Base-by-base conservation (phyloP, 495 filamentous ascomycete genomes). In the Aspergillus affinis region DNA sequence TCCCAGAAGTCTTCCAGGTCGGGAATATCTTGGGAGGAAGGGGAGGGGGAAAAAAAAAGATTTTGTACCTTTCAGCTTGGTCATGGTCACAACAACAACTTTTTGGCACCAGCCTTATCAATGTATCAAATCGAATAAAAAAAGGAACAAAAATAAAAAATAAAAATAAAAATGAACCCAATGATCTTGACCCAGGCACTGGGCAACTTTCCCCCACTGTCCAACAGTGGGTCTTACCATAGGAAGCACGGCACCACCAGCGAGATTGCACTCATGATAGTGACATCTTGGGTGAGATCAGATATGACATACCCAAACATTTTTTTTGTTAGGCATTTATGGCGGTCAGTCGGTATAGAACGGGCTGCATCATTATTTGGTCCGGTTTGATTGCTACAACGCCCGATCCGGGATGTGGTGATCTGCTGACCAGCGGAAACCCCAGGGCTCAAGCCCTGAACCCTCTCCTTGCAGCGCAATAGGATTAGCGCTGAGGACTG, bases 371-470 rank as follows among this genome's bases (percentile, higher is more conserved):
- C 61, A 50, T 60, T 18, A 54, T 60, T 18, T n/a, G 26, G 32
- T 50, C 27, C 47, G 51, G 59, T 52, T 49, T 59, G 62, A 41
- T 51, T 48, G 59, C 51, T 59, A 32, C 51, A 8, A 32, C 48
- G 48, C 60, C 18, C 60, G 52, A 47, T 44, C 57, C 50, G 54
- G 56, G 58, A 61, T 56, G 29, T 57, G 56, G 32, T 55, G 60
- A 48, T 65, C 69, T 58, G 64, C 64, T 71, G 69, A 69, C 66
- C 53, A 36, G 48, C 17, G 18, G 21, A 58, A 66, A 59, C 63
- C 65, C 69, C 69, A 71, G 62, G 64, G 60, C 59, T 63, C 4
- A 19, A 65, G 64, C 65, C 65, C 70, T 70, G 59, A 68, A 52
- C 68, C 70, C 67, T 72, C 61, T 61, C 63, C 65, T 69, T 69